These are phyloP conservation scores for Gracilaria domingensis DNA, from an alignment of 23 red algal genomes.

Conservation along the genomic window DNA sequence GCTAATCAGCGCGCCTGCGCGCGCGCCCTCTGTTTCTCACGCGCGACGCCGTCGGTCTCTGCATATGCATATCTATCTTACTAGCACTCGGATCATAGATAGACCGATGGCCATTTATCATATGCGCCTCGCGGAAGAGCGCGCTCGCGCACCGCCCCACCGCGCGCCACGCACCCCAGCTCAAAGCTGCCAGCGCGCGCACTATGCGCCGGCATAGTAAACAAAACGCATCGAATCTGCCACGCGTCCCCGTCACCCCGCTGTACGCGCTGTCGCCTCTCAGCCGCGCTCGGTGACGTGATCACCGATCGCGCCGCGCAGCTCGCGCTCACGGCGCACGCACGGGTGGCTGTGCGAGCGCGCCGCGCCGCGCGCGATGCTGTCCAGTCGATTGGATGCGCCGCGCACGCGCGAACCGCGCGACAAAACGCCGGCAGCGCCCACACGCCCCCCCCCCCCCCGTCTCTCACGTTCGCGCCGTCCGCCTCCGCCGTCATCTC, in stretches of 20 bases:
- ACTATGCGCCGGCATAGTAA: background rate
- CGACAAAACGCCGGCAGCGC: background rate
- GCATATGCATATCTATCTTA: too few relatives aligned
- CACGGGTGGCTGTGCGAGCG: constrained; percentile 17
- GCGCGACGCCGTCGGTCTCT: too few relatives aligned
- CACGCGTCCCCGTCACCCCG: background rate
- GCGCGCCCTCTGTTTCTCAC: too few relatives aligned
- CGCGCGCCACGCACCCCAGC: too few relatives aligned
- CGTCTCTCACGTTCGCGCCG: background rate
- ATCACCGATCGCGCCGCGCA: background rate
- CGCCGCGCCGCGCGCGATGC: constrained; percentile 11
- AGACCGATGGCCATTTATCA: too few relatives aligned
- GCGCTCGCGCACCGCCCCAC: too few relatives aligned
- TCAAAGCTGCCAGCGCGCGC: too few relatives aligned
- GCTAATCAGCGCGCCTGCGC: too few relatives aligned
- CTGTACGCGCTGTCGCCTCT: background rate
- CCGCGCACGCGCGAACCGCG: background rate
- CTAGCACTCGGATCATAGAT: too few relatives aligned
- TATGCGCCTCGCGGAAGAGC: too few relatives aligned
- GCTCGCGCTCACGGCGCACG: constrained; percentile 36
- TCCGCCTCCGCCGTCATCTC: too few relatives aligned
- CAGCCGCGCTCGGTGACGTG: background rate
- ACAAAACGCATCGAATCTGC: background rate
- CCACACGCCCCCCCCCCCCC: background rate
- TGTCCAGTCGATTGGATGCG: constrained; percentile 23